Conservation (phyloP, 2,329 filamentous ascomycete species). For the Dothistroma septosporum region DNA sequence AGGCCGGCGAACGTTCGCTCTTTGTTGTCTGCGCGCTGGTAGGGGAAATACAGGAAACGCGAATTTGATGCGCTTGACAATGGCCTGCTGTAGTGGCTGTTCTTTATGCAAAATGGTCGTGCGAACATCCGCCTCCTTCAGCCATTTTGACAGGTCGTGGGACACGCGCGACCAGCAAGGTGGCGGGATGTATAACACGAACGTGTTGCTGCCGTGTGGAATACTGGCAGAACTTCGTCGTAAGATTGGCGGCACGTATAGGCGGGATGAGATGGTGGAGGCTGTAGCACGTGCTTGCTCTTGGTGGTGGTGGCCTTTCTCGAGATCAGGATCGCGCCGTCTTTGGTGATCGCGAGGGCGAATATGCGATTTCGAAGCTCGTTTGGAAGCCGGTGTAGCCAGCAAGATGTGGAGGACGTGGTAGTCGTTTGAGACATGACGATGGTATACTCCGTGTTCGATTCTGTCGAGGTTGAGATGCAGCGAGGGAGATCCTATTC, state of each 20-base stretch:
- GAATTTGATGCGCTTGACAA: background rate
- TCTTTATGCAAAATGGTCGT: background rate
- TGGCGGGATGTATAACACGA: background rate
- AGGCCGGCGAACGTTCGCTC: background rate
- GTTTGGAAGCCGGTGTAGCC: background rate
- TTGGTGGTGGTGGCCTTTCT: background rate
- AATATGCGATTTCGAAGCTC: conserved; percentile 1
- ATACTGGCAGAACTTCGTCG: background rate
- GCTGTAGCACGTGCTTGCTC: background rate
- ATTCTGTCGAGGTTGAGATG: background rate
- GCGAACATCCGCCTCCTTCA: background rate
- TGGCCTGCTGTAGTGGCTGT: background rate
- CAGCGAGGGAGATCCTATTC: background rate
- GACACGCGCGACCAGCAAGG: background rate
- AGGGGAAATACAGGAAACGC: too few species aligned
- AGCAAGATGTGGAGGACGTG: background rate
- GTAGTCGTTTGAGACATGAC: background rate
- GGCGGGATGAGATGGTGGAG: background rate
- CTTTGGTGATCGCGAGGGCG: background rate
- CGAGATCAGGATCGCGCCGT: background rate
- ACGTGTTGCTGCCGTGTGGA: background rate
- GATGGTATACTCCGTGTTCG: too few species aligned
- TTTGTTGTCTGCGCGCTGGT: background rate
- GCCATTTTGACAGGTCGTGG: background rate
- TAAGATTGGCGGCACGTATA: background rate